Base-by-base conservation (phyloP, 2,329 filamentous ascomycete genomes). In the Rhinocladiella mackenziei region DNA sequence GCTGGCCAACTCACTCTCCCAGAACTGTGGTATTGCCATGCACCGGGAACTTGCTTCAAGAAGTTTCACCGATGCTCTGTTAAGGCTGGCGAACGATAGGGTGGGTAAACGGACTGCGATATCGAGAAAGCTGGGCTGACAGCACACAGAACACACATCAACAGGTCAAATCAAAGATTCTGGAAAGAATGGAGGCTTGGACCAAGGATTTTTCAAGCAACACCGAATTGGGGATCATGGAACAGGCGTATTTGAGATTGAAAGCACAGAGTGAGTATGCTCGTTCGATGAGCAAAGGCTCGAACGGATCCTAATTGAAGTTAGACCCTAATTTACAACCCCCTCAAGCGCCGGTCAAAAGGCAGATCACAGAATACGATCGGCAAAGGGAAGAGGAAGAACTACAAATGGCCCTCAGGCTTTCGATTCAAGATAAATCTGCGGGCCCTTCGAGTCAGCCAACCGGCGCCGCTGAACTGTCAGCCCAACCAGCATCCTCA, bases 131-230 rank as follows among this genome's bases (percentile, higher is more conserved):
- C 41, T 45, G 22, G 29, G 23, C 45, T 55, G 43, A 55, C 36
- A 18, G n/a, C 20, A 28, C 31, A 2, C 49, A 79, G 69, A 98
- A 94, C 65, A 96, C 91, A 39, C 92, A 97, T 66, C 84, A 85
- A 62, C 88, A 95, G 66, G 92, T 98, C 63, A 97, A 97, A 70
- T 81, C 87, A 54, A 97, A 96, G 77, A 95, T 98, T 55, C 69
- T 97, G 47, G 91, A 97, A 73, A 82, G 89, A 56, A 97, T 97
- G 88, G 83, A 86, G 64, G 87, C 91, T 54, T 98, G 92, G 92
- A 82, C 85, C 45, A 86, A 92, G 60, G 94, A 96, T 86, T 97
- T 97, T 64, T 78, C 80, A 58, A 82, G 78, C 49, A 88, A 96
- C 62, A 79, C 89, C 8, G 91, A 96, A 62, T 77, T 98, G 49